Base-by-base conservation (phyloP, 805 yeast genomes). In the Saccharomycopsis sp. region DNA sequence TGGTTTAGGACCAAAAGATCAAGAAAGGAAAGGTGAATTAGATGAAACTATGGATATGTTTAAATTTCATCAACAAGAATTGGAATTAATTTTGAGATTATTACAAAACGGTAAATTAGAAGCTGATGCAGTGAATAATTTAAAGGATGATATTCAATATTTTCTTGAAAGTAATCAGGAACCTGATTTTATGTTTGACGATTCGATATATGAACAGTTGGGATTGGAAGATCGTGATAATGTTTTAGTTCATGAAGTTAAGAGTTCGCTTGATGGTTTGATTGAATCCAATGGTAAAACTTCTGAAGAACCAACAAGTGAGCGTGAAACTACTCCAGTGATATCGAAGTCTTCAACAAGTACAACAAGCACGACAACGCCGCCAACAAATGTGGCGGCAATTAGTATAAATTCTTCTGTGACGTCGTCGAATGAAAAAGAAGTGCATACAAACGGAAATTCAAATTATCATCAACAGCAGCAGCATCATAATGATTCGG, bases 161-260 rank as follows among this genome's bases (percentile, higher is more conserved):
- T 89, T 86, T 61, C 93, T 93, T 24, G 97, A 93, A 54, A 84
- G 87, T 51, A 90, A 90, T 59, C 93, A 84, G 62, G 96, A 88
- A 45, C 89, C 80, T 3, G 96, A 89, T 56, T 90, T 88, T 61
- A 82, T 89, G 27, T 97, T 88, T 58, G 95, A 90, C 62, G 96
- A 89, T 55, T 88, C 86, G 11, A 76, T 90, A 50, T 93, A 90
- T 63, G 97, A 93, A 54, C 86, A 80, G 48, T 72, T 93, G 54
- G 88, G 81, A 36, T 73, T 88, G 36, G 79, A 72, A 48, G 81
- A 78, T 13, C 13, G 48, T 8, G 48, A 47, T 34, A 44, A 43
- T 20, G 17, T 44, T 1, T 22, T 47, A n/a, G 51, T 27, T 13
- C 48, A 45, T 31, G 51, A 47, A 20, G 51, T 47, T 13, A 47